A percentile compares a stretch with the other conserved stretches of the same genome.
Conservation (phyloP, 164 flowering plant species). For the Houttuynia cordata region DNA sequence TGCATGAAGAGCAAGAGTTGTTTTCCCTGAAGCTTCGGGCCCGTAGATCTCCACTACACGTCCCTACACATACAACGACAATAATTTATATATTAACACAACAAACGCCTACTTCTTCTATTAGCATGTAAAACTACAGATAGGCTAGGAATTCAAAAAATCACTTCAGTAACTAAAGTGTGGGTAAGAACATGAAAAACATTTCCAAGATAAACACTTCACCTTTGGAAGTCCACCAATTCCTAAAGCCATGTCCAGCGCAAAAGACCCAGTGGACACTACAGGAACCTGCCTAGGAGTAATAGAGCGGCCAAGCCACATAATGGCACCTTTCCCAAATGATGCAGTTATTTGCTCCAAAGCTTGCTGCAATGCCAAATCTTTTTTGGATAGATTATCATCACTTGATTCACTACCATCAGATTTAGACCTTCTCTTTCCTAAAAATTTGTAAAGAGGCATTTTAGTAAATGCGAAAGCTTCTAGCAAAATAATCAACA, state of each 20-base stretch:
- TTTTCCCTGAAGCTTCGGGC: conserved; percentile 98
- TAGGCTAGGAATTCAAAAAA: no score
- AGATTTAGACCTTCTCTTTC: conserved; percentile 50
- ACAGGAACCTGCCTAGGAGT: conserved; percentile 54
- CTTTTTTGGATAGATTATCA: conserved; percentile 74
- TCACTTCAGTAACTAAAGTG: not conserved
- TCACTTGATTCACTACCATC: conserved; percentile 59
- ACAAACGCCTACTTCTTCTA: not conserved
- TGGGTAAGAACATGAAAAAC: not conserved
- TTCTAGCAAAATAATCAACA: no score
- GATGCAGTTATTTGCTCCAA: conserved; percentile 75
- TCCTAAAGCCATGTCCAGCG: conserved; percentile 79
- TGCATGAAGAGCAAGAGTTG: conserved; percentile 93
- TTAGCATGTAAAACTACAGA: not conserved
- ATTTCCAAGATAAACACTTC: conserved; percentile 2
- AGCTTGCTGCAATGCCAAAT: conserved; percentile 68
- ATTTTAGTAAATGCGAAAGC: no score
- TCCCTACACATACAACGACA: conserved; percentile 32
- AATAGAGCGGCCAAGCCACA: conserved; percentile 89
- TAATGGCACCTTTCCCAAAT: conserved; percentile 90
- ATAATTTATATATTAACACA: not conserved
- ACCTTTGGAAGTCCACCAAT: conserved; percentile 96
- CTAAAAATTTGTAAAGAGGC: conserved; percentile 18
- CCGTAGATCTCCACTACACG: conserved; percentile 96
- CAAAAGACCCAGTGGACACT: conserved; percentile 82